A percentile compares a stretch with the other conserved stretches of the same genome.
phyloP scores from a whole-genome alignment of 441 rosid genomes.

The Populus hybrid region DNA sequence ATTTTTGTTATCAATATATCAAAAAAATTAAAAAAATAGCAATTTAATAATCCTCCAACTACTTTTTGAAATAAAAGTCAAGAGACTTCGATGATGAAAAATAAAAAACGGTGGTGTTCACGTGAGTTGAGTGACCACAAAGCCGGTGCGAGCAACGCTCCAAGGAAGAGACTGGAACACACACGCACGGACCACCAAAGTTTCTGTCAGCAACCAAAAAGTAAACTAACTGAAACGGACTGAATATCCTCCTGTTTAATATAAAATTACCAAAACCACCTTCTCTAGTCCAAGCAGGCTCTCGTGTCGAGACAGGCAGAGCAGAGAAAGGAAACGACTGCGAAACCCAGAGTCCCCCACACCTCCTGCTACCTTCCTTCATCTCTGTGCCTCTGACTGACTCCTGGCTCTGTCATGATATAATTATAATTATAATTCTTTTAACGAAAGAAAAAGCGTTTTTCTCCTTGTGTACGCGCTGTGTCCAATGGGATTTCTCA shows the following conservation, averaged over 20 bases:
- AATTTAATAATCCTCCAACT: no score
- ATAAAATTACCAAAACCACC: slow-evolving; percentile 16
- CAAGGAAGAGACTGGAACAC: neutral
- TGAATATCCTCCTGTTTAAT: neutral
- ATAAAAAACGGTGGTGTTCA: no score
- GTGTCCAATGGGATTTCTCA: slow-evolving; percentile 15
- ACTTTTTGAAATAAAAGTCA: no score
- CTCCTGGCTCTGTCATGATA: no score
- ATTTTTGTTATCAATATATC: no score
- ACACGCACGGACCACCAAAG: neutral
- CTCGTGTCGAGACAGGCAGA: slow-evolving; percentile 27
- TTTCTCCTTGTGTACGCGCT: no score
- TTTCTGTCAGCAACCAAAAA: slow-evolving; percentile 13
- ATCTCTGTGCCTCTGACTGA: neutral
- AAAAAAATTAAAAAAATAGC: no score
- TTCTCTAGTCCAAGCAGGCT: slow-evolving; percentile 16
- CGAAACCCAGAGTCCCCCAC: neutral
- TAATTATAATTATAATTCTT: no score
- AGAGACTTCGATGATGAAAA: no score
- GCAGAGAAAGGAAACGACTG: neutral
- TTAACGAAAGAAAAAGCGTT: no score
- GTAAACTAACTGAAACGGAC: slow-evolving; percentile 12
- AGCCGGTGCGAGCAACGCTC: neutral
- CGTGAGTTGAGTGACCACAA: no score
- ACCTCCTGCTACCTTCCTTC: neutral